phyloP scores from a whole-genome alignment of 805 yeast genomes.

The Danielozyma ontarioensis region DNA sequence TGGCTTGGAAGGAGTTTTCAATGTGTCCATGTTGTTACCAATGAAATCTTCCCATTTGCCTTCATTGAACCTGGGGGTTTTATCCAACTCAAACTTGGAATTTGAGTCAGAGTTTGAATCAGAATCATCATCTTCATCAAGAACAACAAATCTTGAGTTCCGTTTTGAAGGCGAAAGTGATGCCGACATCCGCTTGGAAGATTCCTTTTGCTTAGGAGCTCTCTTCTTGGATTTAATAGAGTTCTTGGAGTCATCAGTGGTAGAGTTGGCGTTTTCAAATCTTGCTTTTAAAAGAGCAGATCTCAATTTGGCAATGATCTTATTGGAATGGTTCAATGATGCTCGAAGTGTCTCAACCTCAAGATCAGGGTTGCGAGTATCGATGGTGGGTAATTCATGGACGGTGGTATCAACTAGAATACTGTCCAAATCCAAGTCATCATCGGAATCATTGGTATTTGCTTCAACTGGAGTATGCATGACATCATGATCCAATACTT shows the following conservation, averaged over 20 bases:
- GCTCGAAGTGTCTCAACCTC: slow-evolving; percentile 65
- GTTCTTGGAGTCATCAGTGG: slow-evolving; percentile 12
- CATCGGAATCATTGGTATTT: slow-evolving; percentile 30
- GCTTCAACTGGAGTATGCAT: background rate
- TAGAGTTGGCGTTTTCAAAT: slow-evolving; percentile 19
- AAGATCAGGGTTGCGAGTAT: slow-evolving; percentile 41
- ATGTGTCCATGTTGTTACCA: slow-evolving; percentile 21
- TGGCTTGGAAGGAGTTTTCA: slow-evolving; percentile 16
- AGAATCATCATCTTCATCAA: slow-evolving; percentile 20
- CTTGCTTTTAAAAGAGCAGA: slow-evolving; percentile 42
- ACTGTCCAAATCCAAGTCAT: slow-evolving; percentile 27
- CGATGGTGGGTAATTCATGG: slow-evolving; percentile 17
- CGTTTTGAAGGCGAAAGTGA: slow-evolving; percentile 31
- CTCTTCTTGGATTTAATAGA: slow-evolving; percentile 9
- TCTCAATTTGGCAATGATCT: slow-evolving; percentile 57
- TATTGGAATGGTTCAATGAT: slow-evolving; percentile 60
- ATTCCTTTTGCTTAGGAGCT: slow-evolving; percentile 2
- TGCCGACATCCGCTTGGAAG: slow-evolving; percentile 18
- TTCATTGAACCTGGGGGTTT: slow-evolving; percentile 3
- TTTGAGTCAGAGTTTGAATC: slow-evolving; percentile 9
- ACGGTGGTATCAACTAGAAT: slow-evolving; percentile 25
- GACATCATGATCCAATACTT: background rate
- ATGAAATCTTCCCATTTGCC: slow-evolving; percentile 38
- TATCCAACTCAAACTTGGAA: too few species aligned
- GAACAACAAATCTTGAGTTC: slow-evolving; percentile 25